Conservation (phyloP, 805 yeast genomes). For the Osmozyma mogii region DNA sequence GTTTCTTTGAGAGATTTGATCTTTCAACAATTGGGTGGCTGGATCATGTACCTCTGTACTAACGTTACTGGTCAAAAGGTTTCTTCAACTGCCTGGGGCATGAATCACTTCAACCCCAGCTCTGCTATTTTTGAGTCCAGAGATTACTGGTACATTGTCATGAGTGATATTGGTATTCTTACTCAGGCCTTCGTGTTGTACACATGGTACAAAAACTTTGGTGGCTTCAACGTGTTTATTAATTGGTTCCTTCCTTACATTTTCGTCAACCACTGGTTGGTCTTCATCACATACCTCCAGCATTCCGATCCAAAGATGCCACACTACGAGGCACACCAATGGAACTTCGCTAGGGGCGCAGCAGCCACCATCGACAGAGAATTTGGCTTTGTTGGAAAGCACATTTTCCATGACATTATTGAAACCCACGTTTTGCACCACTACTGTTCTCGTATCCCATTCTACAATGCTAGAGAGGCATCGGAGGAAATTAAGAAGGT, state of each 20-base stretch:
- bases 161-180: slow-evolving; percentile 67
- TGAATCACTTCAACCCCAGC: slow-evolving; percentile 64
- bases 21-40: slow-evolving; percentile 71
- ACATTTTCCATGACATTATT: slow-evolving; percentile 79
- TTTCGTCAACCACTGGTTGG: slow-evolving; percentile 86
- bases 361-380: slow-evolving; percentile 84
- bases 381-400: slow-evolving; percentile 71
- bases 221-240: slow-evolving; percentile 53
- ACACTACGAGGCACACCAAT: slow-evolving; percentile 65
- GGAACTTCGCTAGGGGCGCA: slow-evolving; percentile 88
- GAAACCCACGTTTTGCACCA: slow-evolving; percentile 90
- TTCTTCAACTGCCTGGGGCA: slow-evolving; percentile 38
- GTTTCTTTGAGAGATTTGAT: slow-evolving; percentile 48
- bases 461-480: slow-evolving; percentile 78
- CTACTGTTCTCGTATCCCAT: slow-evolving; percentile 76
- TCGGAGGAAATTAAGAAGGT: slow-evolving; percentile 72
- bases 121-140: slow-evolving; percentile 68
- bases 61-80: slow-evolving; percentile 74
- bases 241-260: slow-evolving; percentile 73
- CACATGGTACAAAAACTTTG: slow-evolving; percentile 54
- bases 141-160: slow-evolving; percentile 63
- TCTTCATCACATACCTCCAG: slow-evolving; percentile 76
- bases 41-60: slow-evolving; percentile 56
- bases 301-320: slow-evolving; percentile 77
- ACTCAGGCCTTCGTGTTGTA: slow-evolving; percentile 45